Base-by-base conservation (phyloP, 2,329 filamentous ascomycete genomes). In the Ampelomyces quisqualis region DNA sequence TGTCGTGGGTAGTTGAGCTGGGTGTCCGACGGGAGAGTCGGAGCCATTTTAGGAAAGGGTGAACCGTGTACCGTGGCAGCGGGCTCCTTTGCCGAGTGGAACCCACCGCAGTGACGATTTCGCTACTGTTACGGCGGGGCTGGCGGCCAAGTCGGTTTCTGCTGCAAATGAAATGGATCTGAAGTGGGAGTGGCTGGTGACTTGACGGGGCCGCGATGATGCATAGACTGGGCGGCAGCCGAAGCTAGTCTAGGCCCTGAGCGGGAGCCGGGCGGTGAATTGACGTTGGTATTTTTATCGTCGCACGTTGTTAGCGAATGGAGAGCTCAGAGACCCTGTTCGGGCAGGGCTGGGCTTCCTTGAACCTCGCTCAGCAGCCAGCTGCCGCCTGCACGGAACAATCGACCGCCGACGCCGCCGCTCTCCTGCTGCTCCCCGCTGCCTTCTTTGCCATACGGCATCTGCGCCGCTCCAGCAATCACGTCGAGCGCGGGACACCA, bases 1-100 rank as follows among this genome's bases (percentile, higher is more conserved):
- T 98, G 93, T 42, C 57, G 62, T 22, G 62, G 44, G 46, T 64
- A 62, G 57, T 70, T 66, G 40, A 71, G 52, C 5, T 38, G 51
- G 23, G 53, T 48, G 31, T 64, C 55, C 18, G 47, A 22, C 30
- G 40, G 35, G 32, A 38, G 35, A 27, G 38, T 39, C 27, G 51
- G 35, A 30, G 53, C 46, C 57, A 62, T 61, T 39, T 34, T 53
- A 39, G 31, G 36, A 30, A 37, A 23, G 22, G n/a, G 14, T 14
- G 34, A 15, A 33, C 21, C 33, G 46, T 38, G 32, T 31, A 31
- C 29, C 29, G 29, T 31, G 9, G 29, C 29, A 31, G 30, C 36
- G 43, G 49, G 32, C 28, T 38, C 34, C 19, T 29, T 42, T 45
- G 34, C 38, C 40, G 43, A 40, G 32, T 24, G 24, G 23, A n/a